Percentiles rank a stretch among this genome's conserved stretches.
Evolutionary conservation across 2,329 filamentous ascomycete genomes (phyloP).

Genomic region (Hypoxylon sp.): DNA sequence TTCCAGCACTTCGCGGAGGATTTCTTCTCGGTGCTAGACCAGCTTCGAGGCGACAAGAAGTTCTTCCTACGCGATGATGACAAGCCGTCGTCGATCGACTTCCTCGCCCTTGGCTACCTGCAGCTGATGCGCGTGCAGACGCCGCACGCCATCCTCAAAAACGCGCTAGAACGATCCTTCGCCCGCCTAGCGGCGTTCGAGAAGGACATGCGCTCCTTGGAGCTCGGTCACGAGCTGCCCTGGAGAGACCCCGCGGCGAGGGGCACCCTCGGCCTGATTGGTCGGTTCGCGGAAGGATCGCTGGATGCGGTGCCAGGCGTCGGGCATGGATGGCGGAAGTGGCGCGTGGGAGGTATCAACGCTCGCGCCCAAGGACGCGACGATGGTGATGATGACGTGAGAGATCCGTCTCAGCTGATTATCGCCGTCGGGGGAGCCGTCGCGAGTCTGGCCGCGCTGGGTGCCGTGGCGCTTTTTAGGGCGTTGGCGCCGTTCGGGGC

Average conservation of each 20-base stretch:
- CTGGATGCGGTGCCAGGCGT: conserved; percentile 54
- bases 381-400: conserved; percentile 40
- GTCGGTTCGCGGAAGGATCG: conserved; percentile 53
- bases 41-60: conserved; percentile 69
- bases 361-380: conserved; percentile 1
- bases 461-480: conserved; percentile 59
- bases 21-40: conserved; percentile 79
- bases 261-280: conserved; percentile 40
- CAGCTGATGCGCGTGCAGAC: conserved; percentile 75
- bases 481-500: conserved; percentile 63
- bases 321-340: conserved; percentile 56
- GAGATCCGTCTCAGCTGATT: conserved; percentile 52
- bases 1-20: conserved; percentile 80
- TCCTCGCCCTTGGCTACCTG: conserved; percentile 84
- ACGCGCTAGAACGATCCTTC: conserved; percentile 49
- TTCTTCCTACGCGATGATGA: conserved; percentile 65
- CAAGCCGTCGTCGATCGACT: conserved; percentile 78
- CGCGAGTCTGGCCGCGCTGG: conserved; percentile 53
- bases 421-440: conserved; percentile 58
- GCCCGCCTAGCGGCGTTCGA: conserved; percentile 49
- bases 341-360: conserved; percentile 56
- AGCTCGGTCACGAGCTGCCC: conserved; percentile 38
- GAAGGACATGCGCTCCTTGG: conserved; percentile 34
- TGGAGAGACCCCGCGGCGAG: conserved; percentile 43
- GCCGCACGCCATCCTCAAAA: conserved; percentile 62